Evolutionary conservation across 768 basidiomycete genomes (phyloP).

Genomic region (Phaeotremella fagi): DNA sequence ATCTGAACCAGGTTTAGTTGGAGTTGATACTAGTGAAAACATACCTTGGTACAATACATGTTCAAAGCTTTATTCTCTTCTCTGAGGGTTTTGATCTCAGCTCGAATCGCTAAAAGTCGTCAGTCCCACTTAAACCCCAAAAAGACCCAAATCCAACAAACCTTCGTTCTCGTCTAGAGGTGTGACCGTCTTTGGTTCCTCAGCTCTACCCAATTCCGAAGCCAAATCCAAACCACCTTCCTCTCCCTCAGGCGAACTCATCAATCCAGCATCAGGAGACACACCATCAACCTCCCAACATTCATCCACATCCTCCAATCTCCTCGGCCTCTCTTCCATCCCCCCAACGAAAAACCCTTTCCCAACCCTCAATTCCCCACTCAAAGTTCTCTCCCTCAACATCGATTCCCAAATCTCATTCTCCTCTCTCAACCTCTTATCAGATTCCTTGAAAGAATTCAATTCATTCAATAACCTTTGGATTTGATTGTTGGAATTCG

Average conservation of each 20-base stretch:
- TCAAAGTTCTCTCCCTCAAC: conserved; percentile 82
- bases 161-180: too few species aligned
- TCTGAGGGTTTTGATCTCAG: conserved; percentile 84
- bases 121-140: neutral
- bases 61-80: conserved; percentile 95
- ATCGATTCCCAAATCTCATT: conserved; percentile 97
- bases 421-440: conserved; percentile 72
- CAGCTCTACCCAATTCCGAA: conserved; percentile 83
- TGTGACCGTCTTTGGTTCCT: too few species aligned
- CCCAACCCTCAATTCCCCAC: conserved; percentile 52
- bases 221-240: conserved; percentile 51
- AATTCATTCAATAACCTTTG: conserved; percentile 79
- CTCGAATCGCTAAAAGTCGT: conserved; percentile 56
- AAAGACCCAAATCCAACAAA: neutral
- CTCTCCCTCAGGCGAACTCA: conserved; percentile 13
- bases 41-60: conserved; percentile 78
- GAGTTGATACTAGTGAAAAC: neutral
- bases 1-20: conserved; percentile 52
- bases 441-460: conserved; percentile 79
- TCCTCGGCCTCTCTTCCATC: conserved; percentile 1
- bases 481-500: conserved; percentile 75
- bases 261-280: conserved; percentile 2
- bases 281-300: conserved; percentile 14
- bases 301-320: conserved; percentile 20
- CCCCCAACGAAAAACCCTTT: conserved; percentile 1